phyloP scores from a whole-genome alignment of 2,329 filamentous ascomycete species.

The Penicillium sp. region DNA sequence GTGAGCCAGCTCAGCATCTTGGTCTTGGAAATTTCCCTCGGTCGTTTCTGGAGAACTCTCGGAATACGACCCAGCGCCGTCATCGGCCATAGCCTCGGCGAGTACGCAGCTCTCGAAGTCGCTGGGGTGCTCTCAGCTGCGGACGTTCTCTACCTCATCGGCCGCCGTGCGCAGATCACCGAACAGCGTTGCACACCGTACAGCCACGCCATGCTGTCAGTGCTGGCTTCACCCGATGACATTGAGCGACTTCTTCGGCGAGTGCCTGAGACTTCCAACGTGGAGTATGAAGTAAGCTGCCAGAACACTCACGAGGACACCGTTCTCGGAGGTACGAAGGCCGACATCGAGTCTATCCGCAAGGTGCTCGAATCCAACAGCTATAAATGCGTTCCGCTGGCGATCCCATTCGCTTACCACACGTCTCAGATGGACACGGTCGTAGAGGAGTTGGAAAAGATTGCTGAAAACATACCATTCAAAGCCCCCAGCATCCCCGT shows the following conservation, averaged over 20 bases:
- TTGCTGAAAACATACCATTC: slow-evolving; percentile 54
- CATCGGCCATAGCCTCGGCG: slow-evolving; percentile 42
- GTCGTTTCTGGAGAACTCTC: slow-evolving; percentile 33
- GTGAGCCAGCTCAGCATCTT: slow-evolving; percentile 44
- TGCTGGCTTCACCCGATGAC: slow-evolving; percentile 43
- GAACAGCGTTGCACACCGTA: slow-evolving; percentile 27
- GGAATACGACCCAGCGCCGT: slow-evolving; percentile 32
- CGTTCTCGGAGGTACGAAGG: slow-evolving; percentile 67
- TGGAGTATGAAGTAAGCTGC: slow-evolving; percentile 64
- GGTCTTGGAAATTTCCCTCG: slow-evolving; percentile 47
- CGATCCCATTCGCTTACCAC: slow-evolving; percentile 64
- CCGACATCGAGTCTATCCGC: slow-evolving; percentile 61
- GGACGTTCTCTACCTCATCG: slow-evolving; percentile 58
- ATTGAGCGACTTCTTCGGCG: slow-evolving; percentile 44
- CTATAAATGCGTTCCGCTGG: slow-evolving; percentile 45
- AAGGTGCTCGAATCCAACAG: too few relatives aligned
- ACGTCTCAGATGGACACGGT: slow-evolving; percentile 25
- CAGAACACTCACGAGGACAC: slow-evolving; percentile 76
- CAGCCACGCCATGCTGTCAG: slow-evolving; percentile 69
- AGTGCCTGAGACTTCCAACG: too few relatives aligned
- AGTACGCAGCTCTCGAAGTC: slow-evolving; percentile 44
- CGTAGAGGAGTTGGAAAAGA: slow-evolving; percentile 21
- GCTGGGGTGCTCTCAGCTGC: slow-evolving; percentile 41
- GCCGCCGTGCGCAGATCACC: slow-evolving; percentile 67
- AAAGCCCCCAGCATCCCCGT: slow-evolving; percentile 62